Evolutionary conservation across 164 flowering plant genomes (phyloP), one percentile per base, ranked within the genome.

Genomic region (Liquidambar formosana): DNA sequence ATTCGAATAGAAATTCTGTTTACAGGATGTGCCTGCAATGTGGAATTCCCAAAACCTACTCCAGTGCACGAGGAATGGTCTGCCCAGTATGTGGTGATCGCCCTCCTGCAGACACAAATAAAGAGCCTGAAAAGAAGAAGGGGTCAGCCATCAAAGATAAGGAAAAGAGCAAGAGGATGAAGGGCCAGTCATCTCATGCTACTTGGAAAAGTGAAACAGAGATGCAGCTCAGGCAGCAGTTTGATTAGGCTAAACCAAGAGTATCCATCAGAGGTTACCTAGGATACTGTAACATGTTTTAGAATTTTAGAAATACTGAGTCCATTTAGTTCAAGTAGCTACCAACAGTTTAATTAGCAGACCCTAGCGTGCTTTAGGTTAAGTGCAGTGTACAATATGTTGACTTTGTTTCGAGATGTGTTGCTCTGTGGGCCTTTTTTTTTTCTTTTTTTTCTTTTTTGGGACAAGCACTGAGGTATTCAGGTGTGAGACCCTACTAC

Each of bases 151-250:
- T 91, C 25, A 68, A 82, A 70, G 83, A 80, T 13, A 82, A 77
- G 62, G 85, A 82, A 67, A 82, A 79, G 87, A 84, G 64, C 61
- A 96, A 96, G 85, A 83, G 98, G 64, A 93, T 95, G 98, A 95
- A 76, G 76, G 99, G 99, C 15, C 99, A 95, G 56, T 95, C 99
- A 6, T 84, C 92, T 52, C 99, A 93, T 68, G 88, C 96, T 3
- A 67, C 95, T 2, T 93, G 97, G 99, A 96, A 96, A 75, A 96
- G 99, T 57, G 98, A 96, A 81, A 91, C 99, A 14, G 98, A 96
- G 75, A 96, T 96, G 98, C 99, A 93, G 19, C 98, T 96, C 19
- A 79, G 98, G 23, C 99, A 96, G 74, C 96, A 90, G 69, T 96
- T 89, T 70, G 99, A 96, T 82, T 96, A 86, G 83, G 58, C 44